Conservation (phyloP, 441 rosid species). For the Mallotus repandus region DNA sequence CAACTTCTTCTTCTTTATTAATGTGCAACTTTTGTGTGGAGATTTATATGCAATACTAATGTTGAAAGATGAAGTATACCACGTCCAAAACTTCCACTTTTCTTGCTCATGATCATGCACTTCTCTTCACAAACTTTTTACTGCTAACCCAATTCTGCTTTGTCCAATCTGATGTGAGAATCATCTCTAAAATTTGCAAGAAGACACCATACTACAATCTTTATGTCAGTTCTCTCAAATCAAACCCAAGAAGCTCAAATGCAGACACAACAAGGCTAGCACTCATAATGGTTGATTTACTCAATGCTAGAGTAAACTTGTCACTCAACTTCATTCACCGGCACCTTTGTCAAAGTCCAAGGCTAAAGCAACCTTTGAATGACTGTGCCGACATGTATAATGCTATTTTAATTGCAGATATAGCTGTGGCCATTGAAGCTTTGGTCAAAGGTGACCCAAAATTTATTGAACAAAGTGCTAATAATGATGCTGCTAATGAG, state of each 20-base stretch:
- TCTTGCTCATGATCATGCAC: not conserved
- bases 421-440: conserved; percentile 28
- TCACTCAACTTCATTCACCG: conserved; percentile 20
- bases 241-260: conserved; percentile 18
- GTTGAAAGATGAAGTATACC: not conserved
- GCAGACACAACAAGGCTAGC: conserved; percentile 30
- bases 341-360: not conserved
- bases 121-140: not conserved
- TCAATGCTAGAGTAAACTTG: conserved; percentile 19
- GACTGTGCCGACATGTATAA: conserved; percentile 26
- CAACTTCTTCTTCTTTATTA: conserved; percentile 37
- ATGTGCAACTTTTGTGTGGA: conserved; percentile 32
- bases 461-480: conserved; percentile 23
- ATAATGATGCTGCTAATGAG: conserved; percentile 33
- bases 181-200: conserved; percentile 11
- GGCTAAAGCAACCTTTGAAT: conserved; percentile 12
- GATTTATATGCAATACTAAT: not conserved
- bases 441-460: conserved; percentile 26
- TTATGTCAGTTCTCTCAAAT: not conserved
- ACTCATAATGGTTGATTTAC: conserved; percentile 19
- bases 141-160: not conserved
- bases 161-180: not conserved
- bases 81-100: not conserved
- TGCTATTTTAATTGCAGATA: conserved; percentile 22
- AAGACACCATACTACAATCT: not conserved